These are phyloP conservation scores for Tylopilus intermedius DNA, from an alignment of 768 basidiomycete genomes.

Conservation along the genomic window DNA sequence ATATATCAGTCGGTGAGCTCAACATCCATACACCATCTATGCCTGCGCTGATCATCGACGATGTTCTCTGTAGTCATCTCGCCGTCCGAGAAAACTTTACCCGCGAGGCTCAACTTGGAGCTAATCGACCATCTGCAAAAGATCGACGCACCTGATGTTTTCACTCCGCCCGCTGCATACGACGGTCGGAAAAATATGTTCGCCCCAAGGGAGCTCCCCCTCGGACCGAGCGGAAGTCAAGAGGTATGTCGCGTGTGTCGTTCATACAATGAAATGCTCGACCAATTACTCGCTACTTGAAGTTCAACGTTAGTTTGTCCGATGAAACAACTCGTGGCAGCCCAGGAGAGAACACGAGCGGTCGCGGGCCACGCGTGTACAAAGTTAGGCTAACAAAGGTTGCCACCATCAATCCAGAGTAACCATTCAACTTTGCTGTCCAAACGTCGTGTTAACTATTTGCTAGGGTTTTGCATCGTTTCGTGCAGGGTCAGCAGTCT, in stretches of 20 bases:
- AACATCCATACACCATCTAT: neutral
- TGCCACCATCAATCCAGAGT: conserved; percentile 57
- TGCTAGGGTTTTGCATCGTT: conserved; percentile 56
- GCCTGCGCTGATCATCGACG: conserved; percentile 10
- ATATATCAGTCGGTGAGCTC: conserved; percentile 20
- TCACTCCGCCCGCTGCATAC: conserved; percentile 70
- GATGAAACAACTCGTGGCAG: conserved; percentile 34
- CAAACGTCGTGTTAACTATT: conserved; percentile 20
- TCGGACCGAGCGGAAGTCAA: conserved; percentile 45
- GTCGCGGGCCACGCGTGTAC: conserved; percentile 55
- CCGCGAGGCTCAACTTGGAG: conserved; percentile 64
- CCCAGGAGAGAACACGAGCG: conserved; percentile 30
- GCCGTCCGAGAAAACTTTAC: conserved; percentile 64
- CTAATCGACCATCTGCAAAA: conserved; percentile 62
- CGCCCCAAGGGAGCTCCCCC: conserved; percentile 53
- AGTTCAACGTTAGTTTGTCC: conserved; percentile 61
- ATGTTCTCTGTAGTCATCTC: conserved; percentile 45
- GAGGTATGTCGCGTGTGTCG: conserved; percentile 39
- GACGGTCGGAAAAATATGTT: conserved; percentile 81
- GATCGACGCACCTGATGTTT: conserved; percentile 53
- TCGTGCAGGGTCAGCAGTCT: conserved; percentile 59
- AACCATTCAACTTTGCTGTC: conserved; percentile 7
- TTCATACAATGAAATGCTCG: neutral
- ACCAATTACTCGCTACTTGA: conserved; percentile 9
- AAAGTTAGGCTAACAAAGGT: conserved; percentile 59